Evolutionary conservation across 164 flowering plant genomes (phyloP), one percentile per base, ranked within the genome.

Genomic region (Akebia trifoliata): DNA sequence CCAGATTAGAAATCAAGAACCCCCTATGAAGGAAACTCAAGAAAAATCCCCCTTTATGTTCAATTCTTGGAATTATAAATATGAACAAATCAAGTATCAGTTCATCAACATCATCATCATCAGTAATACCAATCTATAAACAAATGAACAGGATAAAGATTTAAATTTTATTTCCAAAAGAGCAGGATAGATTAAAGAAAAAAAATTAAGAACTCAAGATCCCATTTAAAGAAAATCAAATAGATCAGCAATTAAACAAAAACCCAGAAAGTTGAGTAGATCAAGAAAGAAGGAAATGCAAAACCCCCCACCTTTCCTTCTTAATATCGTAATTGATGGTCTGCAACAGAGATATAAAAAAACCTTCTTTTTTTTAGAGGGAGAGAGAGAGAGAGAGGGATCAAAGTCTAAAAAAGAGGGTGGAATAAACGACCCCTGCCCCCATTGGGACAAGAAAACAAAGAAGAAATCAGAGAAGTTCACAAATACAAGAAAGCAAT

Each of bases 401-500:
- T 4, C 18, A 26, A 15, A 54, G 5, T 2, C 24, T 3, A 52
- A 1, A 28, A 35, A 14, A 18, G 24, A 42, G 20, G 20, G 45
- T 1, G 45, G 18, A 42, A 17, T 8, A 6, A 42, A 15, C 7
- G 45, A 42, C 18, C 17, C 21, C n/a, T n/a, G n/a, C 7, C 17
- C 42, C 30, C 18, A 54, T 54, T 14, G 31, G 29, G n/a, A 53
- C 29, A 22, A 36, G 30, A 25, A 36, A 54, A 24, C 31, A 12
- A 8, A 11, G 29, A 29, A 47, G 45, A 28, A 54, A 25, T 2
- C 25, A 48, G 2, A 31, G 9, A 50, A 18, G 4, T 2, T 43
- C 31, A 57, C 30, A 42, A 30, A 28, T 22, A 37, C 51, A 57
- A 38, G 61, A 57, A 39, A 18, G 17, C 50, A 44, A 21, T 26